Conservation (phyloP, 129 eudicot species). For the Daucus carota region DNA sequence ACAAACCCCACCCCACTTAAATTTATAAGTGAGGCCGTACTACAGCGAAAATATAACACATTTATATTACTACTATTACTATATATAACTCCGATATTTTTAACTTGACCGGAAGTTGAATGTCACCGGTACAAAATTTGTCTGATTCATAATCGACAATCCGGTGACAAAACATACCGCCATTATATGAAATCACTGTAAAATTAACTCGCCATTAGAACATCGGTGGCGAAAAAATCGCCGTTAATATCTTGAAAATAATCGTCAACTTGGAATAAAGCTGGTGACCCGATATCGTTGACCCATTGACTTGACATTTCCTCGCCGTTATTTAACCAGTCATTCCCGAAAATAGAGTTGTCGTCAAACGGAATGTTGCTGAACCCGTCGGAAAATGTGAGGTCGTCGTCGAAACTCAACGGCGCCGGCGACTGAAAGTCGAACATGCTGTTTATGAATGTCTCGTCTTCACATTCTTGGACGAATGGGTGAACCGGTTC, state of each 20-base stretch:
- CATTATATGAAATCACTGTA: conserved; percentile 11
- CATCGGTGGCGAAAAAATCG: conserved; percentile 23
- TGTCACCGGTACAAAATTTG: conserved; percentile 37
- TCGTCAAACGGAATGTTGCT: conserved; percentile 23
- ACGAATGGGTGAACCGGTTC: conserved; percentile 6
- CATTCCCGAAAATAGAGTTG: not conserved
- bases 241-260: conserved; percentile 6
- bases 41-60: not conserved
- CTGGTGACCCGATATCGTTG: conserved; percentile 7
- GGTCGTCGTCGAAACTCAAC: conserved; percentile 23
- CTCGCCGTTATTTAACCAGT: not conserved
- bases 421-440: conserved; percentile 44
- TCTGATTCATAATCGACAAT: conserved; percentile 1
- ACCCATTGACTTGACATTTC: conserved; percentile 12
- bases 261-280: conserved; percentile 1
- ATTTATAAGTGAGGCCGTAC: not conserved
- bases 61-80: not conserved
- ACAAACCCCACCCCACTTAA: conserved; percentile 1
- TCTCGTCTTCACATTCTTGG: conserved; percentile 30
- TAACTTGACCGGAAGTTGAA: not conserved
- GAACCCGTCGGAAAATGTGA: conserved; percentile 13
- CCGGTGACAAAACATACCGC: conserved; percentile 16
- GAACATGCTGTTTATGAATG: conserved; percentile 38
- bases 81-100: not conserved
- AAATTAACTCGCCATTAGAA: conserved; percentile 17